Evolutionary conservation across 352 stramenopile genomes (phyloP).

Genomic region (Phytophthora hibernalis): DNA sequence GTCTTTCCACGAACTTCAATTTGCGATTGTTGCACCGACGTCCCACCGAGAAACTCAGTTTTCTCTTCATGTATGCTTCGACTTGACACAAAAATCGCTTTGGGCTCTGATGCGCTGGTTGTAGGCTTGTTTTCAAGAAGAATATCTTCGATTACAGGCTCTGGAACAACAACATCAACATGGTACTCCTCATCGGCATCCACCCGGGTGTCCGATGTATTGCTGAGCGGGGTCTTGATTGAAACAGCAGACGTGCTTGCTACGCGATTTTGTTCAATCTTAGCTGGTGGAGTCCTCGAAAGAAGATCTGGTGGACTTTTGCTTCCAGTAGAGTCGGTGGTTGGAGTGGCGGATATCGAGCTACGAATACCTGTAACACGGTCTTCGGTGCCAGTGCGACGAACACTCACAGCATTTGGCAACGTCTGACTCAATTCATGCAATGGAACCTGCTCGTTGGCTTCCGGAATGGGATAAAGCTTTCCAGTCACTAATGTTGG

Average conservation of each 20-base stretch:
- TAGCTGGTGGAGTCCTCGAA: slow-evolving; percentile 1
- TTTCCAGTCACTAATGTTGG: slow-evolving; percentile 15
- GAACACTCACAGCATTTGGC: neutral
- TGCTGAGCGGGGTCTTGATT: neutral
- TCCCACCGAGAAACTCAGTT: neutral
- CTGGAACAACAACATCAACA: neutral
- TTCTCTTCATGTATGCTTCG: neutral
- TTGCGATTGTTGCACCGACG: neutral
- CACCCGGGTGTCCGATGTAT: neutral
- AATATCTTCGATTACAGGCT: slow-evolving; percentile 4
- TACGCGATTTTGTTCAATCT: slow-evolving; percentile 25
- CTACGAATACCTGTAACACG: neutral
- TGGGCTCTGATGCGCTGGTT: slow-evolving; percentile 1
- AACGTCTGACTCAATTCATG: slow-evolving; percentile 2
- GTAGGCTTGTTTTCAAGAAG: neutral
- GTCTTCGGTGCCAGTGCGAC: neutral
- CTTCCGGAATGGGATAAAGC: slow-evolving; percentile 33
- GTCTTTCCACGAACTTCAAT: neutral
- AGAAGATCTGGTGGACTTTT: neutral
- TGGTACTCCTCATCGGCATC: slow-evolving; percentile 10
- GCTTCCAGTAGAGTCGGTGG: neutral
- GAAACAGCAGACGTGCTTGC: slow-evolving; percentile 7
- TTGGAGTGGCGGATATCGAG: neutral
- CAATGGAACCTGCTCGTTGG: slow-evolving; percentile 18
- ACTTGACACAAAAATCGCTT: neutral